phyloP scores from a whole-genome alignment of 2,329 filamentous ascomycete species.

The Chrysoporthe austroafricana region DNA sequence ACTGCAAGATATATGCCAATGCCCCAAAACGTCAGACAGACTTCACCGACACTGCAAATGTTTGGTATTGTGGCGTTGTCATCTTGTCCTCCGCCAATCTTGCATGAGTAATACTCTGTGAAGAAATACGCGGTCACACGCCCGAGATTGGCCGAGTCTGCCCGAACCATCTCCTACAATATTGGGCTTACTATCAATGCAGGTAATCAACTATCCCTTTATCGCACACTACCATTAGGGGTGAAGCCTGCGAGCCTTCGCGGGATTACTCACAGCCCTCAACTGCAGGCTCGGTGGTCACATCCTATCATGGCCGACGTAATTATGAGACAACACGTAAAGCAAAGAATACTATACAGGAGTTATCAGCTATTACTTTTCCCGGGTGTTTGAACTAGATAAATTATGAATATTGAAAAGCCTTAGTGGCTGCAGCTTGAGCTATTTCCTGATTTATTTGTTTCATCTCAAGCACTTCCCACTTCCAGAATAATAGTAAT shows the following conservation, averaged over 20 bases:
- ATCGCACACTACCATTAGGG: background rate
- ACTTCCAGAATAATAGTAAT: background rate
- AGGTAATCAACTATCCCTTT: background rate
- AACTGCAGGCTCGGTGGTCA: background rate
- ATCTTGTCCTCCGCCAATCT: background rate
- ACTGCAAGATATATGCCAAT: no score
- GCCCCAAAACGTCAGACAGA: background rate
- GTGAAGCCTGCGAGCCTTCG: background rate
- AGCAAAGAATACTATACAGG: no score
- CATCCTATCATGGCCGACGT: background rate
- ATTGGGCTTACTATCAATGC: background rate
- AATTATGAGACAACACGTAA: background rate
- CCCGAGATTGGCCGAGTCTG: background rate
- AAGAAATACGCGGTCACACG: no score
- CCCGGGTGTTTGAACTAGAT: background rate
- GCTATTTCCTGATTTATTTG: background rate
- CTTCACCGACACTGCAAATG: background rate
- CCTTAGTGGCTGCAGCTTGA: background rate
- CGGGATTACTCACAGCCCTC: background rate
- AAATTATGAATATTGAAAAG: background rate
- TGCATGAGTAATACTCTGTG: no score
- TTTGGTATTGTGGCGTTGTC: background rate
- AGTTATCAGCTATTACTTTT: no score
- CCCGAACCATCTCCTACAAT: background rate
- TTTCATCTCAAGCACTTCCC: background rate